Conservation (phyloP, 345 rosid species). For the Hirschfeldia incana region DNA sequence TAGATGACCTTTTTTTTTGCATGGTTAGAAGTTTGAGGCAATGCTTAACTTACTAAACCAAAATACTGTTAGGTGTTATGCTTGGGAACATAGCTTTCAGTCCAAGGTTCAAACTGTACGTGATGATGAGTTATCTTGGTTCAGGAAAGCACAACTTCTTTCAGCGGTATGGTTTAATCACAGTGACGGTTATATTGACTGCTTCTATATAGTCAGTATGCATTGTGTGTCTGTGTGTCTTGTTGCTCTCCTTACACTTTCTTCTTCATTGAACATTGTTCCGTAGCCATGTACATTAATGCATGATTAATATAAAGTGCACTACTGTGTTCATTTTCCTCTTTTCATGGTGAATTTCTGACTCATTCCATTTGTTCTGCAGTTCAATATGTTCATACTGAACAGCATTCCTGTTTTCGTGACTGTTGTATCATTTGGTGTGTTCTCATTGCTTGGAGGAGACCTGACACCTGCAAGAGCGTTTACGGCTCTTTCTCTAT, state of each 20-base stretch:
- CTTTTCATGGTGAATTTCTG: conserved; percentile 11
- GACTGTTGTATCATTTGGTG: conserved; percentile 87
- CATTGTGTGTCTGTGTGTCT: conserved; percentile 2
- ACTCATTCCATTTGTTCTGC: conserved; percentile 49
- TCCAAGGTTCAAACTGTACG: conserved; percentile 79
- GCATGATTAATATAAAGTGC: conserved; percentile 16
- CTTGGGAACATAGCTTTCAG: conserved; percentile 97
- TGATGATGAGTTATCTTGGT: conserved; percentile 92
- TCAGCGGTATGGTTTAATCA: conserved; percentile 70
- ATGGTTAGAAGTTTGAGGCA: conserved; percentile 26
- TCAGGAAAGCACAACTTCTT: conserved; percentile 81
- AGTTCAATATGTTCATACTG: conserved; percentile 78
- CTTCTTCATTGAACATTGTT: conserved; percentile 21
- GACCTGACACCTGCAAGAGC: conserved; percentile 97
- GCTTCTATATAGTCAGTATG: conserved; percentile 13
- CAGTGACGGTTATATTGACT: conserved; percentile 25
- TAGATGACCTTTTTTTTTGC: background rate
- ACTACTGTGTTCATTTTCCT: background rate
- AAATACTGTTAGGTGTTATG: conserved; percentile 78
- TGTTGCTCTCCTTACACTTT: background rate
- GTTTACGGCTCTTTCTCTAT: conserved; percentile 91
- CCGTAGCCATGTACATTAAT: background rate
- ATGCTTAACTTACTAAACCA: conserved; percentile 22
- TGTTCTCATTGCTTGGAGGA: conserved; percentile 97
- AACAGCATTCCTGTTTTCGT: conserved; percentile 92